These are phyloP conservation scores for Populus davidiana DNA, from an alignment of 345 rosid genomes.

Conservation along the genomic window DNA sequence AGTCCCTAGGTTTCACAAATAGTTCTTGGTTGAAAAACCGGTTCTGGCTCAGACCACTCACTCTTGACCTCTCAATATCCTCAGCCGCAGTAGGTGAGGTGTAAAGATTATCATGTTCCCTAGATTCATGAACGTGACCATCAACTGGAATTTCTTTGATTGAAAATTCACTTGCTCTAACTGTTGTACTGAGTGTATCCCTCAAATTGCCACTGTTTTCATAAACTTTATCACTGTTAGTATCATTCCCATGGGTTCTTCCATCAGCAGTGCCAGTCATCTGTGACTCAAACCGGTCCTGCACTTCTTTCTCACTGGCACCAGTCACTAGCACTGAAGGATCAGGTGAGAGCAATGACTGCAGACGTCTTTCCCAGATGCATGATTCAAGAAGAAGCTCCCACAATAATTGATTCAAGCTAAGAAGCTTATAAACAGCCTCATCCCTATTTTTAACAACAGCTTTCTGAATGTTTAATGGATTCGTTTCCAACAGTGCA, in stretches of 20 bases:
- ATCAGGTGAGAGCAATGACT: conserved; percentile 54
- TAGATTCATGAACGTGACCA: conserved; percentile 28
- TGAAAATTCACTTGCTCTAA: conserved; percentile 28
- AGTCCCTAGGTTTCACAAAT: background rate
- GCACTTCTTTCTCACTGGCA: conserved; percentile 30
- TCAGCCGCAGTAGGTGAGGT: conserved; percentile 23
- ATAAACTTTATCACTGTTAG: conserved; percentile 25
- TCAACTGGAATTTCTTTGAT: conserved; percentile 42
- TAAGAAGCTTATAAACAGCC: conserved; percentile 48
- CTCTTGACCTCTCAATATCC: conserved; percentile 25
- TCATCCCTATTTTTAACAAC: conserved; percentile 44
- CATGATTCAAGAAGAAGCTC: conserved; percentile 71
- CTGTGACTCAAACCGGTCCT: conserved; percentile 27
- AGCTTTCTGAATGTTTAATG: conserved; percentile 44
- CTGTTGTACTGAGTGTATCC: conserved; percentile 6
- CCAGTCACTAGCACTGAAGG: conserved; percentile 35
- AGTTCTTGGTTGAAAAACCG: conserved; percentile 11
- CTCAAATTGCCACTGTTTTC: conserved; percentile 22
- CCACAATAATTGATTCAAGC: conserved; percentile 65
- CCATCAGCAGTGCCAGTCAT: conserved; percentile 12
- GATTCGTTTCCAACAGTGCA: conserved; percentile 15
- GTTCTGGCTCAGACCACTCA: conserved; percentile 13
- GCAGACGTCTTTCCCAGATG: conserved; percentile 74
- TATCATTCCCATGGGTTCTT: conserved; percentile 17
- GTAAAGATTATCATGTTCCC: conserved; percentile 19